These are phyloP conservation scores for Plasmodium malariae DNA, from an alignment of 169 alveolate species.

Conservation along the genomic window DNA sequence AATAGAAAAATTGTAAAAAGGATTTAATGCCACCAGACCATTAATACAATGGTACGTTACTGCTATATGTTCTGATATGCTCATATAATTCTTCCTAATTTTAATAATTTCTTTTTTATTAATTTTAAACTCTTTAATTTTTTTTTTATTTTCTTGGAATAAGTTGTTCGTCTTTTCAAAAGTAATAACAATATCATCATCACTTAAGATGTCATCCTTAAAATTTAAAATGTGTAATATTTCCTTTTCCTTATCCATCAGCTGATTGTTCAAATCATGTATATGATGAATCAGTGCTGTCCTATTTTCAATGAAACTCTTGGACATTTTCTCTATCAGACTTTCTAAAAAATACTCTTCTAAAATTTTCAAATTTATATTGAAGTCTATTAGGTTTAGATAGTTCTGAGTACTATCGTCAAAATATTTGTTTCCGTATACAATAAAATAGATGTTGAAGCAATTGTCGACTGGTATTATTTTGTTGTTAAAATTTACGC, in stretches of 20 bases:
- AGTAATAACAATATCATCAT: slow-evolving; percentile 47
- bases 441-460: slow-evolving; percentile 65
- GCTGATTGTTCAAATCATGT: slow-evolving; percentile 54
- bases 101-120: slow-evolving; percentile 63
- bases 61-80: slow-evolving; percentile 61
- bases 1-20: slow-evolving; percentile 59
- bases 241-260: slow-evolving; percentile 39
- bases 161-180: slow-evolving; percentile 59
- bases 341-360: slow-evolving; percentile 67
- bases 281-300: slow-evolving; percentile 39
- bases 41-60: slow-evolving; percentile 50
- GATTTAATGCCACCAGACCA: slow-evolving; percentile 21
- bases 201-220: slow-evolving; percentile 69
- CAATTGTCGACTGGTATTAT: slow-evolving; percentile 23
- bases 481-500: slow-evolving; percentile 68
- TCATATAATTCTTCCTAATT: slow-evolving; percentile 63
- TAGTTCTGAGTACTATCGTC: slow-evolving; percentile 60
- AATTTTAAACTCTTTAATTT: slow-evolving; percentile 76
- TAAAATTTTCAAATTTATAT: slow-evolving; percentile 48
- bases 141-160: slow-evolving; percentile 61
- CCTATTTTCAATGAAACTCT: slow-evolving; percentile 30
- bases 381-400: slow-evolving; percentile 52
- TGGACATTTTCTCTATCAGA: slow-evolving; percentile 43
- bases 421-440: slow-evolving; percentile 30
- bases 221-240: slow-evolving; percentile 60